Percentiles rank a stretch among this genome's conserved stretches.
Conservation (phyloP, 768 basidiomycete species). For the Leccinum barrowsii region DNA sequence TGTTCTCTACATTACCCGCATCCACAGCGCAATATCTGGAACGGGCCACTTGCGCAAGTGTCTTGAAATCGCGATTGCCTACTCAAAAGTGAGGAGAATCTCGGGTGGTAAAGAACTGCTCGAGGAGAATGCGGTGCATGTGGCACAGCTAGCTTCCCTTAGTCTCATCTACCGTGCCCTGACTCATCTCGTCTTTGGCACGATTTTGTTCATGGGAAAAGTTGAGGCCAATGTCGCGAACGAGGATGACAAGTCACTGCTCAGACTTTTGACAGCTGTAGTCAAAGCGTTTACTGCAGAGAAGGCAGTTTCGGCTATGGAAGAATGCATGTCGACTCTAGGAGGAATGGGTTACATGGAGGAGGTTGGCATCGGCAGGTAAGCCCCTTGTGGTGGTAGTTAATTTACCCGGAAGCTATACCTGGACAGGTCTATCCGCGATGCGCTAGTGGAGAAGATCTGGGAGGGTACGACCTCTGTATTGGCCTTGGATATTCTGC, state of each 20-base stretch:
- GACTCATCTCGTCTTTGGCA: constrained; percentile 59
- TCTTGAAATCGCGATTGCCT: constrained; percentile 62
- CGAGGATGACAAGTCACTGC: constrained; percentile 45
- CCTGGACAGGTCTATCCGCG: constrained; percentile 49
- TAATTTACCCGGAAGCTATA: background rate
- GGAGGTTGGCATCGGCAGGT: constrained; percentile 68
- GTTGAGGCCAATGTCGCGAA: constrained; percentile 53
- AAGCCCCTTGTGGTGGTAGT: constrained; percentile 4
- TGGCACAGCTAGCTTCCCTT: constrained; percentile 58
- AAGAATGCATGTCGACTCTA: constrained; percentile 69
- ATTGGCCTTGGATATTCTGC: constrained; percentile 61
- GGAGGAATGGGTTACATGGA: constrained; percentile 86
- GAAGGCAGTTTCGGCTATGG: constrained; percentile 59
- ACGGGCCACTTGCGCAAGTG: constrained; percentile 58
- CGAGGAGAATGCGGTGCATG: constrained; percentile 56
- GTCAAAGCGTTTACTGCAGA: constrained; percentile 70
- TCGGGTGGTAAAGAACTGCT: constrained; percentile 48
- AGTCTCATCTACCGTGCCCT: constrained; percentile 64
- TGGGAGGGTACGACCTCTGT: constrained; percentile 79
- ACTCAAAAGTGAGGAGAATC: constrained; percentile 57
- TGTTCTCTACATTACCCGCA: constrained; percentile 73
- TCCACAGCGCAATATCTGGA: constrained; percentile 58
- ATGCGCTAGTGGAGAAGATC: constrained; percentile 73
- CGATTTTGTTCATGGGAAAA: constrained; percentile 55
- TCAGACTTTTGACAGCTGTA: constrained; percentile 66